Percentiles rank a stretch among this genome's conserved stretches.
phyloP scores from a whole-genome alignment of 2,329 filamentous ascomycete genomes.

The Epichloe elymi region DNA sequence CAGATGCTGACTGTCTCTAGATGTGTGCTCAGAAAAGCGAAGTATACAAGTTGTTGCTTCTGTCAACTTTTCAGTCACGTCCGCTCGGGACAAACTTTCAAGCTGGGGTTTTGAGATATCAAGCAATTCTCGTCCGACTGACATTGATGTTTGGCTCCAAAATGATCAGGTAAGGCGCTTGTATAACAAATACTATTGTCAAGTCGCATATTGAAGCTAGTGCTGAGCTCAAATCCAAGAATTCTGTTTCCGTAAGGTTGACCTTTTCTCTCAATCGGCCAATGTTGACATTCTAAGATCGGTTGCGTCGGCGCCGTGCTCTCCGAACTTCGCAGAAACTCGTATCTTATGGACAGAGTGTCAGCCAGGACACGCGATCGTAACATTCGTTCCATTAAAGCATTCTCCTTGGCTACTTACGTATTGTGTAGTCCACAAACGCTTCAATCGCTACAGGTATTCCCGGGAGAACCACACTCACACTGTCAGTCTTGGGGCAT shows the following conservation, averaged over 20 bases:
- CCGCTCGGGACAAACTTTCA: conserved; percentile 1
- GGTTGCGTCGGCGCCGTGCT: conserved; percentile 82
- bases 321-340: conserved; percentile 55
- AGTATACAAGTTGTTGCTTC: conserved; percentile 1
- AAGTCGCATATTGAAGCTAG: background rate
- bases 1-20: conserved; percentile 5
- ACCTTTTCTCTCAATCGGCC: background rate
- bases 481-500: conserved; percentile 62
- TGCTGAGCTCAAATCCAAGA: conserved; percentile 54
- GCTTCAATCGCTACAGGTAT: conserved; percentile 69
- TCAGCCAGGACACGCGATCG: background rate
- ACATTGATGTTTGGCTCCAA: background rate
- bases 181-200: background rate
- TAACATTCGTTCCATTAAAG: conserved; percentile 20
- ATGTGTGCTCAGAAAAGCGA: background rate
- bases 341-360: conserved; percentile 27
- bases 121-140: background rate
- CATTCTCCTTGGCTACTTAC: conserved; percentile 53
- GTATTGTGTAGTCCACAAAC: conserved; percentile 79
- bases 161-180: background rate
- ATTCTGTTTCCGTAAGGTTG: conserved; percentile 45
- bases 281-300: conserved; percentile 31
- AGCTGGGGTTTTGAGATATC: background rate
- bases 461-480: conserved; percentile 71
- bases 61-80: conserved; percentile 2